Conservation (phyloP, 345 rosid species). For the Hypericum androsaemum region DNA sequence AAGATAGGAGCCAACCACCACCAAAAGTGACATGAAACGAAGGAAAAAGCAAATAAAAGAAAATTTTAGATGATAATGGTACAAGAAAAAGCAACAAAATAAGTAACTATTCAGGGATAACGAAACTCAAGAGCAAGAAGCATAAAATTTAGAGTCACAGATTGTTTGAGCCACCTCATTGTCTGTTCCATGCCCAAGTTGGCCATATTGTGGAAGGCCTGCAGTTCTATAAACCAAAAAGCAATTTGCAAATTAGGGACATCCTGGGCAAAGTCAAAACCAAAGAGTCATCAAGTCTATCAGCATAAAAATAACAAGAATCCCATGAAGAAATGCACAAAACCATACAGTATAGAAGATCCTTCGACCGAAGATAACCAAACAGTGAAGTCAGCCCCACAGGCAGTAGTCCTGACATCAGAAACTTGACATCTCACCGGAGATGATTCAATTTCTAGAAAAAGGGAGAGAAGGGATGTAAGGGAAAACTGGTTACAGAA, state of each 20-base stretch:
- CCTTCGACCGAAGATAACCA: constrained; percentile 89
- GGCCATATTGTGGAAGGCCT: constrained; percentile 98
- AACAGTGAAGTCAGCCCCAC: constrained; percentile 94
- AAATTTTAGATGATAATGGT: no score
- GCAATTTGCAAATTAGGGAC: constrained; percentile 13
- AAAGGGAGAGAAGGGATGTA: not conserved
- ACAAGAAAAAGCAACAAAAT: no score
- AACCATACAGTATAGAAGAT: constrained; percentile 87
- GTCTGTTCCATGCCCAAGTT: constrained; percentile 99
- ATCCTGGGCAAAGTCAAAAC: not conserved
- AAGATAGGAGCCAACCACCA: no score
- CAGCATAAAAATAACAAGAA: constrained; percentile 2
- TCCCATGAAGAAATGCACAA: constrained; percentile 21
- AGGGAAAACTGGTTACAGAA: not conserved
- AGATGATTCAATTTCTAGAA: constrained; percentile 61
- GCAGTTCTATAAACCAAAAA: constrained; percentile 59
- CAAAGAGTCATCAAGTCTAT: not conserved
- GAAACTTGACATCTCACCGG: constrained; percentile 76
- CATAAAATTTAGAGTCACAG: not conserved
- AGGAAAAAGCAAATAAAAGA: no score
- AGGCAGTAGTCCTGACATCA: constrained; percentile 63
- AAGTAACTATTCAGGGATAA: no score
- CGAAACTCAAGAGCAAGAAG: no score
- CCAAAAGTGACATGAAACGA: no score
- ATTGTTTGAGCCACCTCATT: constrained; percentile 52